Percentiles rank a stretch among this genome's conserved stretches.
These are phyloP conservation scores for Marsdenia floribunda DNA, from an alignment of 257 asterid genomes.

Conservation along the genomic window DNA sequence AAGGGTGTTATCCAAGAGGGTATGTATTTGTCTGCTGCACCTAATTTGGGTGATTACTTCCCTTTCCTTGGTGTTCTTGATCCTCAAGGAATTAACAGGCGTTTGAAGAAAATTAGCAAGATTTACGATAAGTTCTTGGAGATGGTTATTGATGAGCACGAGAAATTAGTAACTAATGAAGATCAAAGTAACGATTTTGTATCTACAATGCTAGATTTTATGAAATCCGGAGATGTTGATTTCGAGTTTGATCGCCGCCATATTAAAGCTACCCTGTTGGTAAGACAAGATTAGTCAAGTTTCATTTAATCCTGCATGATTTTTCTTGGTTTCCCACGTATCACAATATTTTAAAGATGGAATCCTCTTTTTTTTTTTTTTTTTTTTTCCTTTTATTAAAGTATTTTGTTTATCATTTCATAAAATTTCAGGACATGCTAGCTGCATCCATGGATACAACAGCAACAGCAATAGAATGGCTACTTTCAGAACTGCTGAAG, in stretches of 20 bases:
- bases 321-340: neutral
- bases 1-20: slow-evolving; percentile 8
- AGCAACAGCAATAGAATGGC: slow-evolving; percentile 8
- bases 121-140: neutral
- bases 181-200: neutral
- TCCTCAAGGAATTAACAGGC: neutral
- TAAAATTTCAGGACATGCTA: slow-evolving; percentile 8
- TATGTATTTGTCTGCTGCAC: neutral
- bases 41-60: slow-evolving; percentile 10
- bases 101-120: neutral
- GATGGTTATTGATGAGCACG: neutral
- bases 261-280: slow-evolving; percentile 10
- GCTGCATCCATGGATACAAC: slow-evolving; percentile 12
- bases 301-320: neutral
- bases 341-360: too few relatives aligned
- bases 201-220: neutral
- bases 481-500: slow-evolving; percentile 4
- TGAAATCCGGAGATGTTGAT: slow-evolving; percentile 3
- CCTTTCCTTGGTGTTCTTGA: neutral
- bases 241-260: slow-evolving; percentile 9
- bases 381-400: too few relatives aligned
- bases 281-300: neutral
- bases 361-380: neutral
- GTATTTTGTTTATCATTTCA: too few relatives aligned
- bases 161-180: neutral